Base-by-base conservation (phyloP, 108 stramenopile species). In the Seminavis robusta region DNA sequence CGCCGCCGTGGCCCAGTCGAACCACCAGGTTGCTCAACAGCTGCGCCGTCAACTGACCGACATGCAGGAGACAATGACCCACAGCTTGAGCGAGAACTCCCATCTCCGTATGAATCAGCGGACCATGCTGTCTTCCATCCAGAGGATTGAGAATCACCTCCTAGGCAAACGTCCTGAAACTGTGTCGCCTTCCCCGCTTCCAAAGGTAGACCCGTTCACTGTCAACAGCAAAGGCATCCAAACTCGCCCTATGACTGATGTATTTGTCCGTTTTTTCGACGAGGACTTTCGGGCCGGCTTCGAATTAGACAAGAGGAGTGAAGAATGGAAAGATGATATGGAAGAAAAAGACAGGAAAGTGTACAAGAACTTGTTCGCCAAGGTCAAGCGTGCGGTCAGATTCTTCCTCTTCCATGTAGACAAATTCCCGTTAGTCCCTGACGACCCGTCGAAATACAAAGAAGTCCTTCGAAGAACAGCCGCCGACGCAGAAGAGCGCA, bases 41-140 rank as follows among this genome's bases (percentile, higher is more conserved):
- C 44, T 45, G 8, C 44, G 44, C 8, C 44, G 16, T 45, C 44
- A 17, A 45, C 44, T 45, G 44, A 45, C 10, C 16, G 44, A 45
- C 44, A 45, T 45, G 44, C 10, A 10, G n/a, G 16, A 45, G 17
- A 11, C 17, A 10, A 10, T 45, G n/a, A 16, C n/a, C 17, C 44
- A 45, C 17, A 16, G 16, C 8, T 16, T 45, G 44, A 45, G 17
- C 16, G 8, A 17, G 44, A 45, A 17, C n/a, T 19, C 11, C 17
- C 16, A 8, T 8, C 16, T 16, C 44, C n/a, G 17, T 8, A 8
- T 16, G n/a, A 19, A 45, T 17, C 44, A 16, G 8, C 17, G 44
- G 8, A 17, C n/a, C 44, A 17, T 45, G 44, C 8, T 17, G n/a
- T 16, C 10, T 45, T 45, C 16, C 17, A 19, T 45, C 17, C 44